phyloP scores from a whole-genome alignment of 257 asterid genomes.

The Solanum pimpinellifolium region DNA sequence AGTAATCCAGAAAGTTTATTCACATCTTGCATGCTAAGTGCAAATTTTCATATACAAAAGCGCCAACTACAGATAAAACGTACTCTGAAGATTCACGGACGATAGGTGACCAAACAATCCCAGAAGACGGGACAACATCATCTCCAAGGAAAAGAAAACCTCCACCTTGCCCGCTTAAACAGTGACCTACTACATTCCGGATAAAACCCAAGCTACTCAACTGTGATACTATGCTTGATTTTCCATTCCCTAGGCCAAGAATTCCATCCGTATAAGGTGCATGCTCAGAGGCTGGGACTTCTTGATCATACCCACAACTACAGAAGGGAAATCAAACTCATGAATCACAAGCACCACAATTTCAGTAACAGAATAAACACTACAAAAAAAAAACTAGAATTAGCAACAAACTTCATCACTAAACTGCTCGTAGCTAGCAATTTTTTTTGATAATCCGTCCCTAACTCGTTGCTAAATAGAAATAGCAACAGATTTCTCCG shows the following conservation, averaged over 20 bases:
- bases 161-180: conserved; percentile 63
- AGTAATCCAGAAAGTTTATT: not conserved
- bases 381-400: not conserved
- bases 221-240: conserved; percentile 64
- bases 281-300: conserved; percentile 34
- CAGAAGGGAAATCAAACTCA: not conserved
- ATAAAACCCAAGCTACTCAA: conserved; percentile 39
- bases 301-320: conserved; percentile 92
- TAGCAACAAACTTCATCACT: not conserved
- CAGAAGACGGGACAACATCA: conserved; percentile 40
- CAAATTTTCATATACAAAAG: not conserved
- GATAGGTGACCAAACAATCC: conserved; percentile 23
- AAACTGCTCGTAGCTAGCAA: not conserved
- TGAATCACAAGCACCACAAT: not conserved
- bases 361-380: not conserved
- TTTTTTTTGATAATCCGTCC: not conserved
- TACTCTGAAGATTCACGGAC: conserved; percentile 12
- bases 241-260: conserved; percentile 85
- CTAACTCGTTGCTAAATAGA: not conserved
- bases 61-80: not conserved
- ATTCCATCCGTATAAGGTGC: conserved; percentile 73
- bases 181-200: conserved; percentile 70
- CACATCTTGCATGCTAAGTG: not conserved
- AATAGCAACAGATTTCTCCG: not conserved
- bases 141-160: conserved; percentile 91